Evolutionary conservation across 495 filamentous ascomycete species (phyloP).

Genomic region (Podospora fimiseda): DNA sequence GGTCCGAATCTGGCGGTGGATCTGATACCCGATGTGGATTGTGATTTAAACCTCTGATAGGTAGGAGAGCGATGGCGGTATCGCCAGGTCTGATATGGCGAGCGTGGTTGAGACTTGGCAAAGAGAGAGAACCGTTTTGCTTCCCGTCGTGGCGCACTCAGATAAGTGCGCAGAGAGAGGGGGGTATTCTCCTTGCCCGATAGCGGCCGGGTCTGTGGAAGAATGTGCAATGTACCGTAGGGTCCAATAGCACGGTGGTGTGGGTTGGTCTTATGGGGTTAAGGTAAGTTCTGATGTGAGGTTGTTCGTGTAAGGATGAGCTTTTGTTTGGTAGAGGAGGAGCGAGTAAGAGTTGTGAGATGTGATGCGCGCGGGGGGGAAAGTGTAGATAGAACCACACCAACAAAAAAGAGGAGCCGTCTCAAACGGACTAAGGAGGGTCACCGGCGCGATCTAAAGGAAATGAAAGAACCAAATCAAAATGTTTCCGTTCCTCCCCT

Average conservation of each 20-base stretch:
- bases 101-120: constrained; percentile 10
- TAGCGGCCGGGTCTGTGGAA: constrained; percentile 7
- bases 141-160: constrained; percentile 26
- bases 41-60: constrained; percentile 23
- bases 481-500: too few relatives aligned
- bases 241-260: too few relatives aligned
- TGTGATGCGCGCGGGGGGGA: too few relatives aligned
- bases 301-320: not conserved
- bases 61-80: constrained; percentile 17
- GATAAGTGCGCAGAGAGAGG: constrained; percentile 16
- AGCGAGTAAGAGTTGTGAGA: too few relatives aligned
- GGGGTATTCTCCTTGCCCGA: constrained; percentile 3
- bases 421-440: too few relatives aligned
- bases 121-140: constrained; percentile 14
- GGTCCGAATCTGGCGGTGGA: constrained; percentile 25
- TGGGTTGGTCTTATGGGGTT: too few relatives aligned
- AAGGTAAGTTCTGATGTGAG: too few relatives aligned
- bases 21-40: constrained; percentile 20
- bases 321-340: too few relatives aligned
- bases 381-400: too few relatives aligned
- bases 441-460: too few relatives aligned
- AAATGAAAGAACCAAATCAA: not conserved
- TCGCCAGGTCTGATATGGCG: constrained; percentile 18
- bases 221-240: too few relatives aligned
- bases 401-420: too few relatives aligned